phyloP scores from a whole-genome alignment of 2,329 filamentous ascomycete species.

The Trichothecium sympodiale region DNA sequence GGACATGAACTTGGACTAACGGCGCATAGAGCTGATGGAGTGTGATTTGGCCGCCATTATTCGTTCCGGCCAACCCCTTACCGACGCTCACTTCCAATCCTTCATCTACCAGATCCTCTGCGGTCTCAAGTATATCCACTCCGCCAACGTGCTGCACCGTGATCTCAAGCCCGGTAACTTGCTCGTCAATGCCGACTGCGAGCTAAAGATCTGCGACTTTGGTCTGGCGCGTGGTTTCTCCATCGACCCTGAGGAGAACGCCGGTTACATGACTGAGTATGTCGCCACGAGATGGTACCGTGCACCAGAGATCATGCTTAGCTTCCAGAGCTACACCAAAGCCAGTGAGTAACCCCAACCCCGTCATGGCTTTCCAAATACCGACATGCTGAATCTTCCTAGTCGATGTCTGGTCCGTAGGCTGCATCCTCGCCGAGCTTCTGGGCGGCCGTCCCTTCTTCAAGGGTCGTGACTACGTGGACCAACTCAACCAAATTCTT shows the following conservation, averaged over 20 bases:
- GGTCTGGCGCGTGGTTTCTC: conserved; percentile 94
- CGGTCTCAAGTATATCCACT: conserved; percentile 98
- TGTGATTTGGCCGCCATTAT: conserved; percentile 98
- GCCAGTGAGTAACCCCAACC: conserved; percentile 63
- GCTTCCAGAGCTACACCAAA: conserved; percentile 99
- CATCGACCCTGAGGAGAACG: conserved; percentile 93
- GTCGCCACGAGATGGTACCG: conserved; percentile 93
- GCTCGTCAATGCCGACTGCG: conserved; percentile 96
- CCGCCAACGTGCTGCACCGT: conserved; percentile 91
- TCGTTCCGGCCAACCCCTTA: conserved; percentile 89
- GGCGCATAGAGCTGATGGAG: conserved; percentile 80
- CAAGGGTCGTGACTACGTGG: conserved; percentile 97
- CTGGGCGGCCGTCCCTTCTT: conserved; percentile 96
- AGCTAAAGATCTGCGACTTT: conserved; percentile 99
- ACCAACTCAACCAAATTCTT: conserved; percentile 98
- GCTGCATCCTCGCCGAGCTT: conserved; percentile 92
- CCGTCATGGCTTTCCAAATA: background rate
- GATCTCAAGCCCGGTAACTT: conserved; percentile 96
- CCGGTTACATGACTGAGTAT: conserved; percentile 99
- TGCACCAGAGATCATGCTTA: conserved; percentile 98
- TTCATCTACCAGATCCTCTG: conserved; percentile 99
- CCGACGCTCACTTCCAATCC: conserved; percentile 97
- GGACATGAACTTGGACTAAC: background rate
- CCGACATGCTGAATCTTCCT: conserved; percentile 1
- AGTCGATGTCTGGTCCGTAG: conserved; percentile 99